Conservation (phyloP, 805 yeast species). For the Scheffersomyces spartinae region DNA sequence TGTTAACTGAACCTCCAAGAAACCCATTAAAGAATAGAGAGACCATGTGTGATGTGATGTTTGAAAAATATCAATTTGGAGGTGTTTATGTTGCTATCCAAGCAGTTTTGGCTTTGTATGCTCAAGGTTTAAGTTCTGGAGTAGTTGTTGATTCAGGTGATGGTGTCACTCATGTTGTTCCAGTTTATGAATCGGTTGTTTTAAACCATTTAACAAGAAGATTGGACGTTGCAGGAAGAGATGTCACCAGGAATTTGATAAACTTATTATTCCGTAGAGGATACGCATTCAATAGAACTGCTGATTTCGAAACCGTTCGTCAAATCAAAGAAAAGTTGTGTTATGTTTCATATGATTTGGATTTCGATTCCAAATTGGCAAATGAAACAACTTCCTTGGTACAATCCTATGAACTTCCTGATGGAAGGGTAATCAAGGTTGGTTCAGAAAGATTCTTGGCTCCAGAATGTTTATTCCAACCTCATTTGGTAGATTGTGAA, state of each 20-base stretch:
- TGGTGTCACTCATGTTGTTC: slow-evolving; percentile 97
- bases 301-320: slow-evolving; percentile 97
- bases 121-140: slow-evolving; percentile 93
- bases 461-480: slow-evolving; percentile 95
- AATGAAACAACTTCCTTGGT: slow-evolving; percentile 93
- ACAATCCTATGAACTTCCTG: slow-evolving; percentile 88
- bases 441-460: slow-evolving; percentile 96
- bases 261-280: slow-evolving; percentile 89
- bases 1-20: slow-evolving; percentile 97
- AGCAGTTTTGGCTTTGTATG: slow-evolving; percentile 95
- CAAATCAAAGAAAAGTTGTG: slow-evolving; percentile 94
- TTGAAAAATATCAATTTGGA: slow-evolving; percentile 80
- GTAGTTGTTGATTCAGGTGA: slow-evolving; percentile 98
- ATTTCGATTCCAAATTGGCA: slow-evolving; percentile 75
- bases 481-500: slow-evolving; percentile 87
- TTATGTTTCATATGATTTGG: slow-evolving; percentile 90
- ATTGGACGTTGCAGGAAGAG: slow-evolving; percentile 96
- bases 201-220: slow-evolving; percentile 86
- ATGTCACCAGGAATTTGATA: slow-evolving; percentile 92
- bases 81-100: slow-evolving; percentile 95
- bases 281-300: slow-evolving; percentile 95
- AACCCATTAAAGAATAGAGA: slow-evolving; percentile 88
- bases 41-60: slow-evolving; percentile 85
- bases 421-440: slow-evolving; percentile 86
- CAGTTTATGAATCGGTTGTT: slow-evolving; percentile 96